phyloP scores from a whole-genome alignment of 148 eudicot genomes.

The Pouteria glomerata region DNA sequence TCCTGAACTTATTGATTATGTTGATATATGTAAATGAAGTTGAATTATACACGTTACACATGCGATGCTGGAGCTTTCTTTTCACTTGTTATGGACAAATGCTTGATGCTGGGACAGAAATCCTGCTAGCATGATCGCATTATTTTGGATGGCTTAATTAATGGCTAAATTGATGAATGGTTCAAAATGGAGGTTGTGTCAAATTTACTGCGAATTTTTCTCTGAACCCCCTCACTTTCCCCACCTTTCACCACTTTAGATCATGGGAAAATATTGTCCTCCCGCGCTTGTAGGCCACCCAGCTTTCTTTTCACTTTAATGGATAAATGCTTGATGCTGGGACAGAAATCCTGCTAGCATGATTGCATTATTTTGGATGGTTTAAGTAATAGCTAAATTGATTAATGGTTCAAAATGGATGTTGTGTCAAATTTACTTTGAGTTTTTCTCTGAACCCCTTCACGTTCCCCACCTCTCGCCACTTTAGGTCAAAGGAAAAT shows the following conservation, averaged over 20 bases:
- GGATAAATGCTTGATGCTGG: neutral
- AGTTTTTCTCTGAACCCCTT: neutral
- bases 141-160: neutral
- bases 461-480: neutral
- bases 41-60: neutral
- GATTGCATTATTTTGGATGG: neutral
- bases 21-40: neutral
- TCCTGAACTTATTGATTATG: neutral
- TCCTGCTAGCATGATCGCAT: neutral
- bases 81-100: neutral
- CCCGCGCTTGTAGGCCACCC: too few species aligned
- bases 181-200: neutral
- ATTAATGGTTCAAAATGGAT: neutral
- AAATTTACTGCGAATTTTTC: neutral
- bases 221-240: neutral
- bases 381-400: neutral
- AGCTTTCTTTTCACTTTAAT: neutral
- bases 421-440: neutral
- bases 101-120: neutral
- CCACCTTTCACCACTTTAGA: too few species aligned
- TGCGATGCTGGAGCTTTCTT: neutral
- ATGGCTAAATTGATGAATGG: neutral
- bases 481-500: neutral
- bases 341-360: neutral
- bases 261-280: too few species aligned